A percentile compares a stretch with the other conserved stretches of the same genome.
Evolutionary conservation across 179 eudicot species (phyloP).

Genomic region (Actinidia chinensis): DNA sequence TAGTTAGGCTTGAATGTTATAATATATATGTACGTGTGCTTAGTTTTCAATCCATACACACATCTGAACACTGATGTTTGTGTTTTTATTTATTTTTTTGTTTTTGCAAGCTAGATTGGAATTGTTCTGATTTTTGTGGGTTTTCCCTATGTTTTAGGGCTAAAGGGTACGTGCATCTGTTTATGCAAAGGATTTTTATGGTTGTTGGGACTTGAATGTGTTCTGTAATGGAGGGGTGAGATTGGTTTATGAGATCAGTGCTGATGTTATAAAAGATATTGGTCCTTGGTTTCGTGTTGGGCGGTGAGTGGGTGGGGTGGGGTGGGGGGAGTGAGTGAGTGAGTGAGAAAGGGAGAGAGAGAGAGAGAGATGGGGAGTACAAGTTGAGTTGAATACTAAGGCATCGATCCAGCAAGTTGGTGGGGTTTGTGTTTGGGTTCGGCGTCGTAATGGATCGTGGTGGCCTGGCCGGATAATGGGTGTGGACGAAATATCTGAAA

Average conservation of each 20-base stretch:
- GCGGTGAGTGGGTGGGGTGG: too few relatives aligned
- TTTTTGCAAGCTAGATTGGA: neutral
- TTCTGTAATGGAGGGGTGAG: conserved; percentile 19
- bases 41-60: too few relatives aligned
- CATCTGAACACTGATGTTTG: too few relatives aligned
- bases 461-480: conserved; percentile 85
- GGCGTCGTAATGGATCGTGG: conserved; percentile 82
- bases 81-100: too few relatives aligned
- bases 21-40: too few relatives aligned
- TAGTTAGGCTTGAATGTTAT: conserved; percentile 17
- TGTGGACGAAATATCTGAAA: conserved; percentile 50
- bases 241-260: conserved; percentile 16
- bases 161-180: neutral
- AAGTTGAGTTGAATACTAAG: conserved; percentile 32
- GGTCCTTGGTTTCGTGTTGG: too few relatives aligned
- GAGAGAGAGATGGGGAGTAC: conserved; percentile 51
- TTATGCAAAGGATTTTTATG: neutral
- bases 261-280: too few relatives aligned
- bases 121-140: neutral
- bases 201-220: conserved; percentile 16
- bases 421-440: conserved; percentile 89
- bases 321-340: too few relatives aligned
- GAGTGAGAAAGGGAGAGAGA: too few relatives aligned
- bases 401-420: conserved; percentile 50
- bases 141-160: neutral